Conservation (phyloP, 2,329 filamentous ascomycete genomes). For the Colletotrichum orbiculare region DNA sequence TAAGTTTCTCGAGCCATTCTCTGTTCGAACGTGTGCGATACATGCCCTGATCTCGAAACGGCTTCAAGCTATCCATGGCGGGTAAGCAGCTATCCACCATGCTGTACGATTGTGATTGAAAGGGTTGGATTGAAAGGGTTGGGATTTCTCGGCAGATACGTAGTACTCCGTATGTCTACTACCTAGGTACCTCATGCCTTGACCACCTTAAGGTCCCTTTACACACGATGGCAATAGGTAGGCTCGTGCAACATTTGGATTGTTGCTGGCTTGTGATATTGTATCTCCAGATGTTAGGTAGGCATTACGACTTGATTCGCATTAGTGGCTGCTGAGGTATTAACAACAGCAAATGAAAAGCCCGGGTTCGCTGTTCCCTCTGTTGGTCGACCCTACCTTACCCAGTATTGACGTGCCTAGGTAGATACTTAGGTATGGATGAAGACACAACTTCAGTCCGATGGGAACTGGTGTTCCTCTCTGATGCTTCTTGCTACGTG, state of each 20-base stretch:
- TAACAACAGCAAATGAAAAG: constrained; percentile 22
- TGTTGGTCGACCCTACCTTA: not conserved
- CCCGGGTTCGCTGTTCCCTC: constrained; percentile 15
- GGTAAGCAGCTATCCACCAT: not conserved
- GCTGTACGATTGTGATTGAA: no score
- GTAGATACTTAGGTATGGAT: no score
- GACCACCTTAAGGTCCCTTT: no score
- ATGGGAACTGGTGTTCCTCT: not conserved
- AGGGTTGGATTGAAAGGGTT: no score
- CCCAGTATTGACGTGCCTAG: no score
- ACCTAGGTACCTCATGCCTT: no score
- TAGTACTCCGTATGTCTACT: no score
- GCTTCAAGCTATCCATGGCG: not conserved
- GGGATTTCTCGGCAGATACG: no score
- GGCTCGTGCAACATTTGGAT: no score
- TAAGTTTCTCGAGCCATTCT: constrained; percentile 22
- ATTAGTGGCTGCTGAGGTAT: constrained; percentile 22
- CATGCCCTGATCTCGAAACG: constrained; percentile 8
- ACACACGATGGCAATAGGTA: no score
- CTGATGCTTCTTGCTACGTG: constrained; percentile 3
- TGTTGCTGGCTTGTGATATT: constrained; percentile 28
- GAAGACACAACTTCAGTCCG: not conserved
- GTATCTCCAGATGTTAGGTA: not conserved
- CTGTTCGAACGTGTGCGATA: constrained; percentile 9
- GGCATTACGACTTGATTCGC: constrained; percentile 8